Evolutionary conservation across 495 filamentous ascomycete genomes (phyloP).

Genomic region (Penicillium canescens): DNA sequence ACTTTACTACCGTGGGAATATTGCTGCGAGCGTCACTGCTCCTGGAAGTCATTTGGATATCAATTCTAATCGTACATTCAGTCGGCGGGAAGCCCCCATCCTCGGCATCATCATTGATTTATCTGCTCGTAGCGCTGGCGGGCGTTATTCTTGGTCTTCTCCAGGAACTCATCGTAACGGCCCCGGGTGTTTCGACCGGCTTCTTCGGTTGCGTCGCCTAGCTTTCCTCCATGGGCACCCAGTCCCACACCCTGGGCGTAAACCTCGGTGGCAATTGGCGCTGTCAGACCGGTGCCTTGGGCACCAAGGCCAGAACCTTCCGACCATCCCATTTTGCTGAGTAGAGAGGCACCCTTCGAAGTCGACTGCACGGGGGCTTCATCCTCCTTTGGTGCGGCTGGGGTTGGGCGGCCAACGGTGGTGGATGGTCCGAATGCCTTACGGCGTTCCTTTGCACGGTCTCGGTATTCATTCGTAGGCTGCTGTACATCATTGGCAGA

Average conservation of each 20-base stretch:
- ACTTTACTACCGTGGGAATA: neutral
- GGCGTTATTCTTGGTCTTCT: constrained; percentile 76
- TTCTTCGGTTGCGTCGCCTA: constrained; percentile 83
- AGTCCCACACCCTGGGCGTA: constrained; percentile 85
- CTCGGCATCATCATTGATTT: constrained; percentile 23
- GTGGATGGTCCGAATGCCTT: constrained; percentile 69
- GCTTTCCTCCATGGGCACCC: constrained; percentile 77
- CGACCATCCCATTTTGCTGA: constrained; percentile 91
- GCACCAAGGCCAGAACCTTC: constrained; percentile 79
- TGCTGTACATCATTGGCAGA: constrained; percentile 6
- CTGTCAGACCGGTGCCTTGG: constrained; percentile 72
- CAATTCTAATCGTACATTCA: constrained; percentile 1
- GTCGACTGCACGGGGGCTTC: constrained; percentile 42
- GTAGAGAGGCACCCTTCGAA: constrained; percentile 82
- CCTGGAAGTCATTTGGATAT: neutral
- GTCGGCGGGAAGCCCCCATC: neutral
- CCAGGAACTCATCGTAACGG: constrained; percentile 71
- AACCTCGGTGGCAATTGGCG: constrained; percentile 73
- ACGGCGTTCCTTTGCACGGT: constrained; percentile 82
- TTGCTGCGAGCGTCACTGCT: neutral
- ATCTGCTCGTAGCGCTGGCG: constrained; percentile 75
- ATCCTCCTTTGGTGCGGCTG: constrained; percentile 31
- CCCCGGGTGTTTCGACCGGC: constrained; percentile 70
- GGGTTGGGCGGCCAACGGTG: constrained; percentile 33
- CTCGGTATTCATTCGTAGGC: constrained; percentile 61